Evolutionary conservation across 305 asterid genomes (phyloP).

Genomic region (Salvia sclarea): DNA sequence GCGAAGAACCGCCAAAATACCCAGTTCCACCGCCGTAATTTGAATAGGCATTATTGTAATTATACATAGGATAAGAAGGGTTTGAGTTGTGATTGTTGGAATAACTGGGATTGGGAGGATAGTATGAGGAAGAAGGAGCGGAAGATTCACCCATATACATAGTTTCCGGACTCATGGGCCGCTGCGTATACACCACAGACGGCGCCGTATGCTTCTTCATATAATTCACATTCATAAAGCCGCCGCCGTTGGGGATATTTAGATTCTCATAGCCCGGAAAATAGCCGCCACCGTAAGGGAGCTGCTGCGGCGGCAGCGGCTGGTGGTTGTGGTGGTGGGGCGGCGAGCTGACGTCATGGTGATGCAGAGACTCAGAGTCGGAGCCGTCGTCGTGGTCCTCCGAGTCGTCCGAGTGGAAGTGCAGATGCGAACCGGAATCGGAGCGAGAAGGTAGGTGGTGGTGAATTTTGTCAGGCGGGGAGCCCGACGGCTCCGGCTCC

Average conservation of each 20-base stretch:
- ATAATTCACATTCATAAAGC: conserved; percentile 58
- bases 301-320: conserved; percentile 27
- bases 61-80: conserved; percentile 38
- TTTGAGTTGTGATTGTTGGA: conserved; percentile 43
- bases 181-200: conserved; percentile 66
- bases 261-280: conserved; percentile 43
- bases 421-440: conserved; percentile 78
- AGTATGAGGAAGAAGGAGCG: conserved; percentile 45
- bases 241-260: conserved; percentile 44
- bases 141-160: conserved; percentile 71
- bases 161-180: conserved; percentile 66
- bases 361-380: conserved; percentile 57
- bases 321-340: conserved; percentile 29
- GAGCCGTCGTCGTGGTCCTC: conserved; percentile 62
- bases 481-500: conserved; percentile 41
- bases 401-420: conserved; percentile 60
- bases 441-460: conserved; percentile 51
- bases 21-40: conserved; percentile 52
- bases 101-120: conserved; percentile 37
- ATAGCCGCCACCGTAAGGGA: conserved; percentile 45
- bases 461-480: conserved; percentile 41
- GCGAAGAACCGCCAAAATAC: conserved; percentile 51
- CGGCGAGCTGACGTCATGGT: conserved; percentile 47
- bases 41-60: conserved; percentile 34
- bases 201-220: conserved; percentile 78